Evolutionary conservation across 345 rosid genomes (phyloP).

Genomic region (Crucihimalaya himalaica): DNA sequence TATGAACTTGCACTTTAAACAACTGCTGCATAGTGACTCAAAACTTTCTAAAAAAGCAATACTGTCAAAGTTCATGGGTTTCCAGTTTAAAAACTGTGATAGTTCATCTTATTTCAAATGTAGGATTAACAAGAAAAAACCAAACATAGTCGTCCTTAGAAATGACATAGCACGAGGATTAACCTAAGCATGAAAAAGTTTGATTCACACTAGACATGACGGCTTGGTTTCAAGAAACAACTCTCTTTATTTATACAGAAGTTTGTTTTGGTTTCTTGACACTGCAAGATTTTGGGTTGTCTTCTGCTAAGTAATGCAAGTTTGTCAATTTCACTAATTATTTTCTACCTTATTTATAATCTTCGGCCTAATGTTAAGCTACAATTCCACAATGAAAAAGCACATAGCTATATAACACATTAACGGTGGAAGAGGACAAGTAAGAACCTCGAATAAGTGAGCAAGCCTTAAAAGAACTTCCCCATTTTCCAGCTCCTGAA

Average conservation of each 20-base stretch:
- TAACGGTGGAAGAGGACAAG: conserved; percentile 27
- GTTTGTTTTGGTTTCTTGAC: not conserved
- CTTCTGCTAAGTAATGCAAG: not conserved
- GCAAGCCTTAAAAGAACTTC: conserved; percentile 85
- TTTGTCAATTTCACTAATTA: not conserved
- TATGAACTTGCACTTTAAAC: not conserved
- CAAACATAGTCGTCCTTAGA: not conserved
- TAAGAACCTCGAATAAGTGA: conserved; percentile 77
- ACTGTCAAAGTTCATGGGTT: not conserved
- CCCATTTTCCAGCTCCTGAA: conserved; percentile 79
- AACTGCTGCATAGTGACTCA: not conserved
- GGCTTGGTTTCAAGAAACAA: not conserved
- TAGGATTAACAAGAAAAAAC: not conserved
- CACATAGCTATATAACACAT: not conserved
- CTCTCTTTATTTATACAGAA: not conserved
- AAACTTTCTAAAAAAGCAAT: not conserved
- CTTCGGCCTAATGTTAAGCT: not conserved
- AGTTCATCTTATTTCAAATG: not conserved
- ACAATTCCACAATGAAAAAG: conserved; percentile 9
- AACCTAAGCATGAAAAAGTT: not conserved
- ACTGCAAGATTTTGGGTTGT: not conserved
- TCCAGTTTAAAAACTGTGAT: not conserved
- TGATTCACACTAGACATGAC: not conserved
- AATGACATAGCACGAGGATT: not conserved
- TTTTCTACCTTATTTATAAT: not conserved